Evolutionary conservation across 352 stramenopile species (phyloP).

Genomic region (Paralagenidium karlingii): DNA sequence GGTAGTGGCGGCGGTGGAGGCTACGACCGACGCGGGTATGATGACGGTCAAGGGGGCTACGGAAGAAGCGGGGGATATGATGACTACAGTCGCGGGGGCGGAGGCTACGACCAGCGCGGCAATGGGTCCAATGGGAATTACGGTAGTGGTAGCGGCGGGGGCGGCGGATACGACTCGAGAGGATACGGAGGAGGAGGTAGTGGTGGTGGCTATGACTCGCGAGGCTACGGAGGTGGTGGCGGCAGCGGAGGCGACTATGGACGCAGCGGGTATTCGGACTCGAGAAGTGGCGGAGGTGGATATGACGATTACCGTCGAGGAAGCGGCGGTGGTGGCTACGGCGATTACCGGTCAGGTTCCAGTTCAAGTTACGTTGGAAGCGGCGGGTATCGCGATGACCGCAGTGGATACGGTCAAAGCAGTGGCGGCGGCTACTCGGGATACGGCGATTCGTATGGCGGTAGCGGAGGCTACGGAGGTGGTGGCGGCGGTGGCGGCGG

Average conservation of each 20-base stretch:
- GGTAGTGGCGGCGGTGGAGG: not conserved
- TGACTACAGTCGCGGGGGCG: constrained; percentile 1
- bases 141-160: not conserved
- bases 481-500: not conserved
- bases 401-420: not conserved
- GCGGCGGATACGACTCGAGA: constrained; percentile 13
- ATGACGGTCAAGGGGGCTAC: constrained; percentile 1
- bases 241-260: constrained; percentile 4
- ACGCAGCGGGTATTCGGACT: constrained; percentile 1
- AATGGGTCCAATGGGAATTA: too few species aligned
- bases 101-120: constrained; percentile 13
- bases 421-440: constrained; percentile 15
- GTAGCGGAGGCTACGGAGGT: too few species aligned
- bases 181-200: constrained; percentile 6
- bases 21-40: not conserved
- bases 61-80: not conserved
- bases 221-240: constrained; percentile 8
- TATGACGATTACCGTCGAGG: constrained; percentile 10
- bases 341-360: constrained; percentile 7
- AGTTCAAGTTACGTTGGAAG: constrained; percentile 11
- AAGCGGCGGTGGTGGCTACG: constrained; percentile 10
- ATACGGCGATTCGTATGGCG: constrained; percentile 6
- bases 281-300: constrained; percentile 3
- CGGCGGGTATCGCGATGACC: constrained; percentile 1
- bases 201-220: constrained; percentile 18